phyloP scores from a whole-genome alignment of 148 eudicot species.

The Camellia lanceoleosa region DNA sequence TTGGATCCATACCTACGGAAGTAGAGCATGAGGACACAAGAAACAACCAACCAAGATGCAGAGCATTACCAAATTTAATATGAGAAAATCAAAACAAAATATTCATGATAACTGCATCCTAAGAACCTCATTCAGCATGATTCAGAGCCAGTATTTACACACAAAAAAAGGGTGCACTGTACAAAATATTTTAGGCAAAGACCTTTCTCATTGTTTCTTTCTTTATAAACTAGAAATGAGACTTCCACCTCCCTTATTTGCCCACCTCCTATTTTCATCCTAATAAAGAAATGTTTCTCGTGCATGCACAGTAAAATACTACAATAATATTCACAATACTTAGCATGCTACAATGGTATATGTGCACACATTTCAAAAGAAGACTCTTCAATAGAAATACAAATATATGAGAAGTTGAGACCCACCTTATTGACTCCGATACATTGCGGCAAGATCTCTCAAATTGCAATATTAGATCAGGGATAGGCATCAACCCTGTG shows the following conservation, averaged over 20 bases:
- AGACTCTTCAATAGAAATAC: background rate
- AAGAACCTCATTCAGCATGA: background rate
- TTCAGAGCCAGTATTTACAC: background rate
- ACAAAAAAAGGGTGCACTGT: background rate
- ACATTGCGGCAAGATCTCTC: slow-evolving; percentile 87
- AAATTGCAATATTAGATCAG: slow-evolving; percentile 78
- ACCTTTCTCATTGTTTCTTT: background rate
- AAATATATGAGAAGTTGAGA: background rate
- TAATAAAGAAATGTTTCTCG: background rate
- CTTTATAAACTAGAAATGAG: background rate
- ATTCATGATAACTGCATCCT: background rate
- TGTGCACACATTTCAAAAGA: background rate
- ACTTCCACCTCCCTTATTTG: background rate
- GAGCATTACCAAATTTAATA: background rate
- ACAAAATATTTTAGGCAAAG: background rate
- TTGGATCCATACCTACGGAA: slow-evolving; percentile 64
- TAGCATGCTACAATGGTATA: background rate
- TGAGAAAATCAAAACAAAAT: background rate
- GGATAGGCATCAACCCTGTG: slow-evolving; percentile 72
- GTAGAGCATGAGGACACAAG: background rate
- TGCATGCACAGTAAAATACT: background rate
- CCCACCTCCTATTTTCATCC: background rate
- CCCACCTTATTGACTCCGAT: slow-evolving; percentile 82
- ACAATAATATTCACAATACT: too few species aligned
- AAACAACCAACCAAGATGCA: background rate